Conservation (phyloP, 2,329 filamentous ascomycete genomes). For the Paecilomyces niveus region DNA sequence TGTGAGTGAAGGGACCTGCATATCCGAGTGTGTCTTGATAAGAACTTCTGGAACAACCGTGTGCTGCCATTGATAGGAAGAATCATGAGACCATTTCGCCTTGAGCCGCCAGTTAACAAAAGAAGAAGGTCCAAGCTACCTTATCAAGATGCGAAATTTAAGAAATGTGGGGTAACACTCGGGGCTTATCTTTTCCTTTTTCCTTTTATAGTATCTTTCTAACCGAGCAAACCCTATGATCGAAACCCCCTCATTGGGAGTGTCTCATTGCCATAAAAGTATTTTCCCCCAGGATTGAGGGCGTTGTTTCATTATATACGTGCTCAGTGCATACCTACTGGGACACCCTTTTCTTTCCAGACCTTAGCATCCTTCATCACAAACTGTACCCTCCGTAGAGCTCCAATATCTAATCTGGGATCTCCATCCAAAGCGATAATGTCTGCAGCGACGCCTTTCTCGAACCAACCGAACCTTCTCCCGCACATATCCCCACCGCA, state of each 20-base stretch:
- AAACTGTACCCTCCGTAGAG: background rate
- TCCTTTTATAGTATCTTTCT: background rate
- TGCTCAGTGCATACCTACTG: background rate
- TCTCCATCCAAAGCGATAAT: constrained; percentile 45
- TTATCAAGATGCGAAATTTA: background rate
- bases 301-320: too few species aligned
- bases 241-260: too few species aligned
- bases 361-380: constrained; percentile 1
- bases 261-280: background rate
- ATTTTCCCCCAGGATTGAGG: too few species aligned
- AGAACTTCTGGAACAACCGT: background rate
- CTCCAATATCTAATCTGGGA: constrained; percentile 15
- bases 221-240: background rate
- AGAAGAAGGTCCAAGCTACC: background rate
- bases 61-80: background rate
- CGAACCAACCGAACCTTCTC: constrained; percentile 46
- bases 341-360: background rate
- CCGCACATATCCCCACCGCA: constrained; percentile 49
- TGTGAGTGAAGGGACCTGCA: background rate
- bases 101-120: background rate
- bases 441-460: constrained; percentile 44
- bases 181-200: background rate
- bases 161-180: background rate
- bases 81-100: background rate
- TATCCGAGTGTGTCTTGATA: background rate